phyloP scores from a whole-genome alignment of 495 filamentous ascomycete genomes.

The Penicillium waksmanii region DNA sequence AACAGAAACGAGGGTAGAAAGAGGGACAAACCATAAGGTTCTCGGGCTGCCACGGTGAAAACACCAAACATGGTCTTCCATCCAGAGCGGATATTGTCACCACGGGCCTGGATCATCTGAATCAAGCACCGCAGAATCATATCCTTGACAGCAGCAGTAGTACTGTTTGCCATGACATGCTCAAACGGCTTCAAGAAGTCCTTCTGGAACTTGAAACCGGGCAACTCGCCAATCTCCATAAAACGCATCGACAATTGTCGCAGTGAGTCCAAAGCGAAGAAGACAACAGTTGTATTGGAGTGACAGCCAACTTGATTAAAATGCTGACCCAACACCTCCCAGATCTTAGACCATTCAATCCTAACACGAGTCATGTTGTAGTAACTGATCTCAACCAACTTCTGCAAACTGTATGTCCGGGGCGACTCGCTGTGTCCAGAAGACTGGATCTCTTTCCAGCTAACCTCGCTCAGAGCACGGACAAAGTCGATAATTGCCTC shows the following conservation, averaged over 20 bases:
- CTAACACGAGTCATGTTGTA: slow-evolving; percentile 99
- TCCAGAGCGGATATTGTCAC: slow-evolving; percentile 93
- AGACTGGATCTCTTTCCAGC: slow-evolving; percentile 98
- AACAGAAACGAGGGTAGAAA: not conserved
- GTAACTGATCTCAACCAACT: slow-evolving; percentile 97
- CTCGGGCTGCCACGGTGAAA: slow-evolving; percentile 91
- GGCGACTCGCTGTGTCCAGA: slow-evolving; percentile 94
- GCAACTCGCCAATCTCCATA: slow-evolving; percentile 96
- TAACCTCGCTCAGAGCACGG: slow-evolving; percentile 88
- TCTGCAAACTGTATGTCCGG: slow-evolving; percentile 94
- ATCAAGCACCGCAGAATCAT: slow-evolving; percentile 97
- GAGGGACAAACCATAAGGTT: slow-evolving; percentile 69
- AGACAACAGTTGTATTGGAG: slow-evolving; percentile 91
- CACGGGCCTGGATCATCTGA: slow-evolving; percentile 97
- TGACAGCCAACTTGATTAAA: slow-evolving; percentile 98
- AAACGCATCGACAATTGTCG: slow-evolving; percentile 97
- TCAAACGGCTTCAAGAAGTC: slow-evolving; percentile 98
- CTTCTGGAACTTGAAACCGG: slow-evolving; percentile 99
- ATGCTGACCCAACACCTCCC: slow-evolving; percentile 93
- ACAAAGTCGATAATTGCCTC: slow-evolving; percentile 99
- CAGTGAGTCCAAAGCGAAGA: slow-evolving; percentile 93
- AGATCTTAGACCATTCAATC: slow-evolving; percentile 98
- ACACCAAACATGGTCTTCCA: slow-evolving; percentile 99
- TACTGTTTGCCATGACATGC: slow-evolving; percentile 93
- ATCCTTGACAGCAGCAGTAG: slow-evolving; percentile 88